These are phyloP conservation scores for Tolypocladium endophyticum DNA, from an alignment of 2,329 filamentous ascomycete genomes.

Conservation along the genomic window DNA sequence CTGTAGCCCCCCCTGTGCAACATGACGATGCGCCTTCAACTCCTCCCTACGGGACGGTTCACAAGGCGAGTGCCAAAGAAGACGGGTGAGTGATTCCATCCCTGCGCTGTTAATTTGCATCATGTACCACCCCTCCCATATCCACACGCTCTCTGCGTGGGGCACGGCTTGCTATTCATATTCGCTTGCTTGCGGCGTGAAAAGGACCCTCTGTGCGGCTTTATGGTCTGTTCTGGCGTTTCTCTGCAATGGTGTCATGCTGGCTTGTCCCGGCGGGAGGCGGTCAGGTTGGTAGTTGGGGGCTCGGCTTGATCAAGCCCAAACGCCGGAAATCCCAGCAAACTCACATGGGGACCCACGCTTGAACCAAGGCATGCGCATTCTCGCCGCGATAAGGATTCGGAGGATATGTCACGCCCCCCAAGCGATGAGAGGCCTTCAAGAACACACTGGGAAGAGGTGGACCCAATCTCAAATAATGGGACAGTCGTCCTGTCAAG, in stretches of 20 bases:
- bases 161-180: background rate
- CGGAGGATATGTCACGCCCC: background rate
- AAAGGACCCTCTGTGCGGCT: background rate
- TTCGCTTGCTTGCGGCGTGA: background rate
- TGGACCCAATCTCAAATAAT: slow-evolving; percentile 2
- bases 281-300: slow-evolving; percentile 14
- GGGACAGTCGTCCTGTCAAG: slow-evolving; percentile 14
- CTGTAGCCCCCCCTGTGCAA: slow-evolving; percentile 8
- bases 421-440: background rate
- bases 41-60: slow-evolving; percentile 24
- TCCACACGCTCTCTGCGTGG: background rate
- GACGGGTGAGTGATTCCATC: slow-evolving; percentile 28
- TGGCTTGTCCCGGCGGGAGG: slow-evolving; percentile 12
- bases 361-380: background rate
- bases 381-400: background rate
- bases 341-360: slow-evolving; percentile 5
- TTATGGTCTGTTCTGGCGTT: background rate
- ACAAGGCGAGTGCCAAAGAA: slow-evolving; percentile 54
- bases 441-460: background rate
- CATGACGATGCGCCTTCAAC: slow-evolving; percentile 20
- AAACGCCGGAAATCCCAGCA: slow-evolving; percentile 9
- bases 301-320: slow-evolving; percentile 11
- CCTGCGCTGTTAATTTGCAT: background rate
- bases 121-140: background rate
- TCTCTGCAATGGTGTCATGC: background rate